Evolutionary conservation across 176 grass and related monocot genomes (phyloP).

Genomic region (Hyparrhenia diplandra): DNA sequence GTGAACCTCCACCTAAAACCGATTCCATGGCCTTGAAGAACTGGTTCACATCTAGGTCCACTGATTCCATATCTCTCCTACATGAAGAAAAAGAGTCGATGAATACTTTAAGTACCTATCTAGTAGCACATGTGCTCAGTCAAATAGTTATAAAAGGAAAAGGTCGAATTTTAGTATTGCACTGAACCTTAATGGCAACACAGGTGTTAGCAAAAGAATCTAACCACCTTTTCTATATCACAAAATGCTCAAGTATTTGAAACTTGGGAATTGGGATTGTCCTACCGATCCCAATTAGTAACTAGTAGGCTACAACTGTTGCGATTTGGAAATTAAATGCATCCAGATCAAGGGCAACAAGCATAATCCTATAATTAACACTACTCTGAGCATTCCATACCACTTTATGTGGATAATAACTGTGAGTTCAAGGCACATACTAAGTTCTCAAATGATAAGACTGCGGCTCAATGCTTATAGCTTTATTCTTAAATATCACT

Average conservation of each 20-base stretch:
- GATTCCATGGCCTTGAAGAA: slow-evolving; percentile 94
- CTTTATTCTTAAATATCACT: neutral
- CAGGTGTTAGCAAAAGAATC: neutral
- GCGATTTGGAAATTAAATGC: neutral
- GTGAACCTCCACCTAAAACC: slow-evolving; percentile 41
- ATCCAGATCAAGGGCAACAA: neutral
- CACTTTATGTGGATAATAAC: neutral
- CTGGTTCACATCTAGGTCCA: slow-evolving; percentile 85
- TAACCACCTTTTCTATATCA: neutral
- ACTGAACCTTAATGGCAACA: neutral
- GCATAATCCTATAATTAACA: neutral
- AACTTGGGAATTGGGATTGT: neutral
- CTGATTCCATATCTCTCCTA: slow-evolving; percentile 56
- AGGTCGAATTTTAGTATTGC: neutral
- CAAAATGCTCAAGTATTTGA: neutral
- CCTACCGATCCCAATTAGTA: neutral
- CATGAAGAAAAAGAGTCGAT: slow-evolving; percentile 24
- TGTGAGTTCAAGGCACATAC: neutral
- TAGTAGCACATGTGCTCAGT: neutral
- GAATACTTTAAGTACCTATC: neutral
- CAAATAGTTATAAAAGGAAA: neutral
- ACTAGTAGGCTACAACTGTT: neutral
- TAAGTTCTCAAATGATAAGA: neutral
- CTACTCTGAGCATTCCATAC: neutral
- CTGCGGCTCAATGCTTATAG: neutral